These are phyloP conservation scores for Cryphonectria nitschkei DNA, from an alignment of 2,329 filamentous ascomycete genomes.

Conservation along the genomic window DNA sequence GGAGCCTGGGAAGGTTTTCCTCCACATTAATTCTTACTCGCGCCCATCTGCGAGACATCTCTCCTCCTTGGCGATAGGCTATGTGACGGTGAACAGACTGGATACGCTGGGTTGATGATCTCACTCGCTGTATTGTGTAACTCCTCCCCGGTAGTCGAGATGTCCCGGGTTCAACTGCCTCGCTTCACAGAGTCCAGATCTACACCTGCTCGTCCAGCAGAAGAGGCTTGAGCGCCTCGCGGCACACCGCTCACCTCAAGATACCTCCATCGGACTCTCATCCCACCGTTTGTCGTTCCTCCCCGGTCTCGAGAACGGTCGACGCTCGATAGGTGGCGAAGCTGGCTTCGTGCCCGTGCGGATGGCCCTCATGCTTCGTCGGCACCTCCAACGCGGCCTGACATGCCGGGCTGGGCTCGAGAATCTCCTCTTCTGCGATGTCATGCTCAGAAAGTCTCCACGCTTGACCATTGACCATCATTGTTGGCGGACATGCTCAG, in stretches of 20 bases:
- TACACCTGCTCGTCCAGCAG: background rate
- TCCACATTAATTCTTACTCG: background rate
- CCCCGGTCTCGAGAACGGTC: background rate
- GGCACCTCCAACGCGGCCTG: background rate
- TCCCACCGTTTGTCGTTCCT: background rate
- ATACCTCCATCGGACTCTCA: background rate
- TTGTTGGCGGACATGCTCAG: slow-evolving; percentile 8
- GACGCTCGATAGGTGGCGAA: background rate
- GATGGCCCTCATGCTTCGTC: background rate
- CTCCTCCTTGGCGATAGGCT: background rate
- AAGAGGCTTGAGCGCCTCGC: background rate
- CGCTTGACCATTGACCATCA: slow-evolving; percentile 6
- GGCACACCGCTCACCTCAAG: background rate
- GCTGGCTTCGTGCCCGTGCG: background rate
- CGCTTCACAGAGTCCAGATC: background rate
- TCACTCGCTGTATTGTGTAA: background rate
- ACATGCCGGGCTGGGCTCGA: background rate
- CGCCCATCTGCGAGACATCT: background rate
- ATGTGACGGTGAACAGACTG: background rate
- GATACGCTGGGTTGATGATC: background rate
- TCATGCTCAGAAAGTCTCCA: background rate
- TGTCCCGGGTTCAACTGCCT: background rate
- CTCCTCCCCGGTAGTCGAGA: too few relatives aligned
- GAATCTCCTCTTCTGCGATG: background rate
- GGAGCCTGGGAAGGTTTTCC: background rate